Base-by-base conservation (phyloP, 805 yeast species). In the Sugiyamaella boreocaroliniensis region DNA sequence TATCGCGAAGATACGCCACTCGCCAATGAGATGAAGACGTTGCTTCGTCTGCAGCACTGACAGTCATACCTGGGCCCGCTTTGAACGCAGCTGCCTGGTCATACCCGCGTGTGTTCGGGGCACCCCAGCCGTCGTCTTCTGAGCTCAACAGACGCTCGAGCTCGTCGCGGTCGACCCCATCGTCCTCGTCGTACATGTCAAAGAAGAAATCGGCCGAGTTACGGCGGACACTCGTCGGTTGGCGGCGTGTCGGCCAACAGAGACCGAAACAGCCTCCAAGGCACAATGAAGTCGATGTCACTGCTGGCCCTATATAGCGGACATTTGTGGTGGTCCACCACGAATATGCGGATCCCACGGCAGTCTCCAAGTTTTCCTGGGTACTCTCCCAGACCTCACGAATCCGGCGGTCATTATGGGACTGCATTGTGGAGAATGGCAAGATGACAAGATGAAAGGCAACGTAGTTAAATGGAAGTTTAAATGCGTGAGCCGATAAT, bases 171-270 rank as follows among this genome's bases (percentile, higher is more conserved):
- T 56, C 64, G 48, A 56, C 47, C n/a, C 49, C 48, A 9, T 58
- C 61, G 29, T 61, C 65, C 10, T 59, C 61, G 42, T 61, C 64
- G 45, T 61, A 61, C 62, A 60, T 56, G 48, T 61, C 65, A 53
- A 61, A 61, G 48, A 60, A 61, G 29, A 61, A 51, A 40, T 61
- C 65, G 19, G 51, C 51, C 4, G 61, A 55, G 19, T 52, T 51
- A 12, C 62, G 45, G 32, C 64, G 50, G 43, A 29, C 50, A 48
- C 55, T 60, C 16, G 47, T 42, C 9, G 50, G 42, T 12, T 41
- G 40, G 29, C 49, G 37, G 14, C 54, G 51, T 16, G 42, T 14
- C 11, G 54, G 56, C 15, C 19, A 29, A 45, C 56, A 48, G 29
- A 44, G 37, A 14, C 50, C 32, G 34, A 59, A 55, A 43, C 55